Percentiles rank a stretch among this genome's conserved stretches.
Conservation (phyloP, 805 yeast genomes). For the Nakazawaea populi region DNA sequence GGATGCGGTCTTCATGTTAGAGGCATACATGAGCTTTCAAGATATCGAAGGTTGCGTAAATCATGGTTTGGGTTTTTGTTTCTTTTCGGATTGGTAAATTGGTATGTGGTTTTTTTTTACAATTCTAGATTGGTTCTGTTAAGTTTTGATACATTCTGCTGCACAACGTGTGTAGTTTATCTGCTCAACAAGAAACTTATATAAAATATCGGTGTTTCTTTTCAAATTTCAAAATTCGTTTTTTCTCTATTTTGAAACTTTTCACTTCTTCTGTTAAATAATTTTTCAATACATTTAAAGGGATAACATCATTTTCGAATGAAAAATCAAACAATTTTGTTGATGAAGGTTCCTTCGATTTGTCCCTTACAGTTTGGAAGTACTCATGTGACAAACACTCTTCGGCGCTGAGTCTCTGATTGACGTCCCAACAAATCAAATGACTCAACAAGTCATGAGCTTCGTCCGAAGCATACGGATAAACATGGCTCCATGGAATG, state of each 20-base stretch:
- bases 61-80: too few relatives aligned
- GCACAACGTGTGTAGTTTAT: too few relatives aligned
- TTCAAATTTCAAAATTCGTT: background rate
- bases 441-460: constrained; percentile 49
- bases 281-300: constrained; percentile 40
- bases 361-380: constrained; percentile 46
- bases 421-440: constrained; percentile 63
- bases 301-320: constrained; percentile 44
- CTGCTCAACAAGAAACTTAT: too few relatives aligned
- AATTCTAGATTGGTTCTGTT: too few relatives aligned
- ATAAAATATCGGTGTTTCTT: too few relatives aligned
- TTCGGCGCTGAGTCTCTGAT: constrained; percentile 45
- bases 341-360: constrained; percentile 50
- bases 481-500: constrained; percentile 45
- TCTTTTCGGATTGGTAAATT: too few relatives aligned
- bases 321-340: constrained; percentile 53
- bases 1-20: too few relatives aligned
- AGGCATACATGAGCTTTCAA: too few relatives aligned
- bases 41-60: too few relatives aligned
- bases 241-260: constrained; percentile 29
- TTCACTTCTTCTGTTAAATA: constrained; percentile 49
- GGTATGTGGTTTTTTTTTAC: too few relatives aligned
- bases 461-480: constrained; percentile 52
- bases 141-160: too few relatives aligned
- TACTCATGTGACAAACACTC: constrained; percentile 54